Base-by-base conservation (phyloP, 306 rosid genomes). In the Fagus crenata region DNA sequence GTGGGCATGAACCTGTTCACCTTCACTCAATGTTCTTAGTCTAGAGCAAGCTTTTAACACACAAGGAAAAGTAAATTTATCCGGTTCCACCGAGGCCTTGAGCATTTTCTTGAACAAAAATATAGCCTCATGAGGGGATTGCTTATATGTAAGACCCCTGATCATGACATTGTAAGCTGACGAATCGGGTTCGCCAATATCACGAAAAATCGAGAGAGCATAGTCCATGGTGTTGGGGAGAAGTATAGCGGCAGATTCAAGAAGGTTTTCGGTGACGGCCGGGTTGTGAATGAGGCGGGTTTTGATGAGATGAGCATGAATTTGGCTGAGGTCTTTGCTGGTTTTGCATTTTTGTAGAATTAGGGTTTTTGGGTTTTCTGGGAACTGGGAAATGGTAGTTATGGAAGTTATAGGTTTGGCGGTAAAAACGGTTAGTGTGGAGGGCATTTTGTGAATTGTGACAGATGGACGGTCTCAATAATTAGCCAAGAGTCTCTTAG, bases 301-400 rank as follows among this genome's bases (percentile, higher is more conserved):
- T 82, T 86, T 86, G 84, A 88, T 73, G 73, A 90, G 92, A 69
- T 85, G 87, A 37, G 92, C 92, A 59, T 90, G 96, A 71, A 90
- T 60, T 83, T 90, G 90, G 71, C 56, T 76, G 63, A 90, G 87
- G 63, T 88, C 90, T 80, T 60, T 80, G 79, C 64, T 55, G 43
- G 78, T 81, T 59, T 43, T 86, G 89, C 92, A 88, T 86, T 65
- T 65, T 13, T 85, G 76, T 9, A 87, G 90, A 56, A 89, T 80
- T 43, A 82, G 49, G 74, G 86, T 68, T 85, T 84, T 87, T 3
- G 93, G 91, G 35, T 89, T 84, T 53, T 76, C 86, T 77, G 70
- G 71, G 4, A 8, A 80, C 76, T 71, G n/a, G n/a, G n/a, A n/a
- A n/a, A 77, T 35, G 53, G 71, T 49, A 2, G 87, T 71, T 49